Evolutionary conservation across 345 rosid species (phyloP).

Genomic region (Geranium brycei): DNA sequence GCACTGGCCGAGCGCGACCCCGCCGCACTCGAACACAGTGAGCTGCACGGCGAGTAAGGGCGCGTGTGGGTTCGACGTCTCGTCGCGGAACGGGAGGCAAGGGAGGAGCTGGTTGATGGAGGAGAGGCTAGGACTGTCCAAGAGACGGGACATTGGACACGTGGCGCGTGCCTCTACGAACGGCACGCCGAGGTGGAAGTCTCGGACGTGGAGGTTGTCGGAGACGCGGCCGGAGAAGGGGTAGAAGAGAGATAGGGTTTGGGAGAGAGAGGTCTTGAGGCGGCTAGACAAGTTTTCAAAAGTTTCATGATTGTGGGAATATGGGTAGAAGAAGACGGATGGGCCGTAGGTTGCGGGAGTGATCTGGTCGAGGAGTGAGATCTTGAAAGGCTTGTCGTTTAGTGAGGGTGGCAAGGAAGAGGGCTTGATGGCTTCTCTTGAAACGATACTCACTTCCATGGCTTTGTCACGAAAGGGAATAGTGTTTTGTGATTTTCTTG

Average conservation of each 20-base stretch:
- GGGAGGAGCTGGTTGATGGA: slow-evolving; percentile 9
- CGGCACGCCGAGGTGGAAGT: slow-evolving; percentile 4
- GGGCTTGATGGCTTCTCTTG: not conserved
- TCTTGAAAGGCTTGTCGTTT: not conserved
- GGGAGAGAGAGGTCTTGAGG: not conserved
- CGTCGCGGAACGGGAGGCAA: not conserved
- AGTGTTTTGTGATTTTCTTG: too few species aligned
- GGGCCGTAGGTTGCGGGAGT: not conserved
- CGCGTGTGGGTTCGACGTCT: not conserved
- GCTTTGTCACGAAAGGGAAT: too few species aligned
- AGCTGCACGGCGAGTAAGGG: slow-evolving; percentile 6
- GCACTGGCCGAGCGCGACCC: slow-evolving; percentile 7
- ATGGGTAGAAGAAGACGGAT: not conserved
- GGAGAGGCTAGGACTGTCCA: not conserved
- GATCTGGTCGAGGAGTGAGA: not conserved
- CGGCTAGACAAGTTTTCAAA: not conserved
- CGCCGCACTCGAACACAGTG: slow-evolving; percentile 11
- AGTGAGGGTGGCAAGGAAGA: not conserved
- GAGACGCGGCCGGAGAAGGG: not conserved
- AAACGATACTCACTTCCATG: not conserved
- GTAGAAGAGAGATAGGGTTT: not conserved
- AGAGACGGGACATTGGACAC: not conserved
- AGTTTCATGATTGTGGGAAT: too few species aligned
- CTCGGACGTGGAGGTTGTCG: not conserved
- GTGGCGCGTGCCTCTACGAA: not conserved